Evolutionary conservation across 371 early-diverging fungal genomes (phyloP), one percentile per base, ranked within the genome.

Genomic region (Apophysomyces variabilis): DNA sequence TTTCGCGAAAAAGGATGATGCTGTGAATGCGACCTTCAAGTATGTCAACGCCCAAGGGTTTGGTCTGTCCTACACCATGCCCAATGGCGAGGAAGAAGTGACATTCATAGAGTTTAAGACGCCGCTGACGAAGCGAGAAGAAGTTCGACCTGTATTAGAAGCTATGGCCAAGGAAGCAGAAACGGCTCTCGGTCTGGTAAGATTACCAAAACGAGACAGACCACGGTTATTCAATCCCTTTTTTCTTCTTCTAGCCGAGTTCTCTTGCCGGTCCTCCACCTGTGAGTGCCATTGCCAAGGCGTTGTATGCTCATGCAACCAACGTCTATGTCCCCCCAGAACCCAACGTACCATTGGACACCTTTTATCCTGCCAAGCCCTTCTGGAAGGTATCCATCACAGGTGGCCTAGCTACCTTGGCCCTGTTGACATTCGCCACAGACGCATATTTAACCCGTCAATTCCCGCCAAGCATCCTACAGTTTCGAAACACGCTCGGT

Each of bases 121-220:
- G 16, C 80, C 80, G 14, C 58, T 79, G 21, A 64, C 72, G 32
- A 76, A 75, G 43, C 64, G 80, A 56, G 74, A 79, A 57, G 72
- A 82, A 6, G 75, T 82, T 38, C 71, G 83, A n/a, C 70, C 74
- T 11, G 78, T 79, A 3, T 63, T 82, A 36, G 78, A 82, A 66
- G 67, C 37, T 8, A 82, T 82, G 83, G 83, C 80, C 11, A 75
- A 77, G 56, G 83, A 82, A 69, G 80, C 83, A 7, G 83, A 82
- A 54, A 57, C 43, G 35, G 78, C 79, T 2, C 57, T 82, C 16
- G 82, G 79, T 16, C 56, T 77, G 65, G 77, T 77, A 77, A 65
- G 63, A 54, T 39, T 3, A 8, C 26, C n/a, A 16, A 21, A 36
- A 44, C 14, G 14, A 62, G 21, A 13, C 38, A 7, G 13, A n/a